Conservation (phyloP, 495 filamentous ascomycete species). For the Melanomma pulvis-pyrius region DNA sequence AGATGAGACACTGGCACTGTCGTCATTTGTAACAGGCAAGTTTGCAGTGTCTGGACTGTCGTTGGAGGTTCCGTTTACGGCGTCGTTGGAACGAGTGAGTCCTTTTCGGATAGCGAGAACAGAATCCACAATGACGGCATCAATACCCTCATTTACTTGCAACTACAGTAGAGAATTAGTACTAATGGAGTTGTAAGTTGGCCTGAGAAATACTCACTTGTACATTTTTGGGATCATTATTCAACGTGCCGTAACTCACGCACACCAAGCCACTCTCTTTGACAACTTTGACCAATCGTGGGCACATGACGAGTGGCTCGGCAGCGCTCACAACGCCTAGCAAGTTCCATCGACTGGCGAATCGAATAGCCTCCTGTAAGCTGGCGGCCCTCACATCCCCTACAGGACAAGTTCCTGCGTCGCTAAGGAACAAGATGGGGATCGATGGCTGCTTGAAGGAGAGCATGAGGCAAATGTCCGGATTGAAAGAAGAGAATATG, state of each 20-base stretch:
- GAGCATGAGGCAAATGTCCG: slow-evolving; percentile 89
- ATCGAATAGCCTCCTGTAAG: slow-evolving; percentile 92
- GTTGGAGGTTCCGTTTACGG: not conserved
- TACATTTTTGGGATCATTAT: slow-evolving; percentile 83
- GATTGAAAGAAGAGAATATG: slow-evolving; percentile 96
- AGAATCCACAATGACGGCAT: slow-evolving; percentile 94
- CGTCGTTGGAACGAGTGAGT: slow-evolving; percentile 52
- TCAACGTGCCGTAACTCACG: slow-evolving; percentile 87
- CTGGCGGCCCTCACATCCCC: slow-evolving; percentile 91
- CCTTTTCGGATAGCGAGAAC: slow-evolving; percentile 82
- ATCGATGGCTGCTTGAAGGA: slow-evolving; percentile 96
- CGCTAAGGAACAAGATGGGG: slow-evolving; percentile 91
- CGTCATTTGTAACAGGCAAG: not conserved
- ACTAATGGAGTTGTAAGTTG: slow-evolving; percentile 32
- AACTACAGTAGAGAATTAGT: slow-evolving; percentile 51
- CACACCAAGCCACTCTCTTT: slow-evolving; percentile 94
- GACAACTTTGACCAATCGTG: slow-evolving; percentile 90
- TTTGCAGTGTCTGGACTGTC: not conserved
- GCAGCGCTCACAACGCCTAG: slow-evolving; percentile 85
- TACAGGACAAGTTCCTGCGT: slow-evolving; percentile 73
- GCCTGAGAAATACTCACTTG: slow-evolving; percentile 59
- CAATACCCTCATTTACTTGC: slow-evolving; percentile 93
- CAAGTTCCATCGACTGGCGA: slow-evolving; percentile 92
- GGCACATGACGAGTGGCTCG: slow-evolving; percentile 82
- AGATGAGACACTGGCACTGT: not conserved